Evolutionary conservation across 75 land plant genomes (phyloP), one percentile per base, ranked within the genome.

Genomic region (Pinus tabuliformis): DNA sequence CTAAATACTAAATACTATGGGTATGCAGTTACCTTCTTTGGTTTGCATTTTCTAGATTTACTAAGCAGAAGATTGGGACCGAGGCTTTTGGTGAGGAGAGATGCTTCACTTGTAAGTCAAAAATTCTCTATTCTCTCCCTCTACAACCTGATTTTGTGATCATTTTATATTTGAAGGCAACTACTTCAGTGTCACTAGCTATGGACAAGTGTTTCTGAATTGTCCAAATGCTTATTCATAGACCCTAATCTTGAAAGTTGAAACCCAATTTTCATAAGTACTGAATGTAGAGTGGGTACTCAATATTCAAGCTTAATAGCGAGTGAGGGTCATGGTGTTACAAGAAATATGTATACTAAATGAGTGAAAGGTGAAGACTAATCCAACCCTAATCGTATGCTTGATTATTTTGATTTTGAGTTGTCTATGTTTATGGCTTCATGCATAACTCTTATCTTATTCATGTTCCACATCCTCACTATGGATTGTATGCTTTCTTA

Each of bases 11-110:
- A n/a, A 13, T n/a, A 42, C 42, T 20, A 37, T 42, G 52, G 5
- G 13, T 22, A 42, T n/a, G 11, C 11, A 42, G 71, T 68, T 45
- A 68, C n/a, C 12, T 68, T 39, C n/a, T 42, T 15, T 59, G 22
- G 37, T 76, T 57, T 75, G 6, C 75, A 37, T 78, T 63, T 72
- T 75, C 56, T 88, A 95, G 98, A 85, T 89, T 95, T 96, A 80
- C 75, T 89, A 71, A 92, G 96, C 54, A 84, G 98, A 76, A 88
- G 89, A 65, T 85, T 88, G 26, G 96, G 98, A 58, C 96, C 99
- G 21, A 86, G 82, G 70, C 72, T 92, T 85, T 85, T 90, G 59
- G 90, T 90, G 76, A 76, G 93, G 56, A 76, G 37, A 76, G 91
- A 85, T 82, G 85, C 73, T 78, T n/a, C n/a, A n/a, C n/a, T n/a